These are phyloP conservation scores for Dendryphion nanum DNA, from an alignment of 2,329 filamentous ascomycete genomes.

Conservation along the genomic window DNA sequence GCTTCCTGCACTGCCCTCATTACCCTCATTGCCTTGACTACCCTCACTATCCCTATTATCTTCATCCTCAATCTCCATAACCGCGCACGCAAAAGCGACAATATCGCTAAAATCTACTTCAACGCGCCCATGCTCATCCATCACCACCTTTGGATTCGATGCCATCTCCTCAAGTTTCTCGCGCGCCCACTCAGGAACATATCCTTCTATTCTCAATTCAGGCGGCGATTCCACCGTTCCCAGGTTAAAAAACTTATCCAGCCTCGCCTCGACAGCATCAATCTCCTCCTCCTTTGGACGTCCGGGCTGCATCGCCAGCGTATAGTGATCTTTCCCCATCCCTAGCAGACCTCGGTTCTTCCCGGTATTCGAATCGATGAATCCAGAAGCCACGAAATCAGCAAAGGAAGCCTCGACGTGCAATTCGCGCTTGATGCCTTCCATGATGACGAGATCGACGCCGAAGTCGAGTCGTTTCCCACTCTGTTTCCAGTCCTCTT, in stretches of 20 bases:
- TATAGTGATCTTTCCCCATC: background rate
- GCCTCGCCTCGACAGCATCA: background rate
- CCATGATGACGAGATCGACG: constrained; percentile 43
- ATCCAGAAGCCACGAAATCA: background rate
- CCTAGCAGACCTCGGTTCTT: background rate
- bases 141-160: no score
- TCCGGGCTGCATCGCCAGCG: background rate
- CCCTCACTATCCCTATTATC: no score
- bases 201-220: no score
- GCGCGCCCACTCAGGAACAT: no score
- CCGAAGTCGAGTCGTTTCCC: constrained; percentile 55
- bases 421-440: constrained; percentile 54
- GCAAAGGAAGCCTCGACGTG: constrained; percentile 45
- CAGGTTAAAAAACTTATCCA: background rate
- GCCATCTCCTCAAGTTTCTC: no score
- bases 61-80: no score
- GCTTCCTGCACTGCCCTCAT: no score
- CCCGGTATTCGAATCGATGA: background rate
- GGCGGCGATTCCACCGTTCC: no score
- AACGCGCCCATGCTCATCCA: no score
- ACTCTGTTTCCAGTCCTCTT: constrained; percentile 50
- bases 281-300: background rate
- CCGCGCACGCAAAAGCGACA: no score
- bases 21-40: no score
- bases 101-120: no score